Evolutionary conservation across 192 early-diverging fungal species (phyloP), one percentile per base, ranked within the genome.

Genomic region (Mortierella antarctica): DNA sequence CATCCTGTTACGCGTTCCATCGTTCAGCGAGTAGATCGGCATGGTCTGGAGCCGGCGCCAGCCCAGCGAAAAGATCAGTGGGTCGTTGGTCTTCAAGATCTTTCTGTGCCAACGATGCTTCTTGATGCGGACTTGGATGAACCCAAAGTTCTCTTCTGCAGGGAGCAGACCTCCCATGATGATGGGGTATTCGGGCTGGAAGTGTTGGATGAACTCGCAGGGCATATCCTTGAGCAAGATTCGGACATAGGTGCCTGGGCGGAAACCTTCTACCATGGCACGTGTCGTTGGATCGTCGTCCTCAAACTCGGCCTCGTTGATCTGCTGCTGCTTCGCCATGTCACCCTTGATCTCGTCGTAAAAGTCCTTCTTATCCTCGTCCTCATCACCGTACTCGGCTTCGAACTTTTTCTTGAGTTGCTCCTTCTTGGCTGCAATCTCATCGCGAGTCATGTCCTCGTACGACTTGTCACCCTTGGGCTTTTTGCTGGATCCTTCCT

Each of bases 1-100:
- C 96, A 99, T 97, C 42, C 96, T 89, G 84, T 98, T 98, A 49
- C 96, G 90, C 67, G 91, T 96, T 50, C 94, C 93, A 82, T 98
- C 95, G 72, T 97, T 90, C 45, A 96, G 87, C 21, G 94, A 98
- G 84, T 94, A 99, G 54, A 97, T 87, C 15, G 98, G 98, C 59
- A 98, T 92, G 47, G 93, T 94, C 78, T 99, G 98, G 91, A 99
- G 96, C 57, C 98, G 91, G 44, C 98, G 91, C 98, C 98, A 99
- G 21, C 98, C 98, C 44, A 99, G 83, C 1, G 98, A 99, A 58
- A 99, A 94, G 52, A 99, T 95, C 44, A 99, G 86, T 20, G 98
- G 98, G 79, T 99, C 98, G 74, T 98, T 97, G 15, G 94, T 97
- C 86, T 99, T 99, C 52, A 99, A 88, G 50, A 97, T 97, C 83